These are phyloP conservation scores for Eleusine indica DNA, from an alignment of 176 grass and related monocot species.

Conservation along the genomic window DNA sequence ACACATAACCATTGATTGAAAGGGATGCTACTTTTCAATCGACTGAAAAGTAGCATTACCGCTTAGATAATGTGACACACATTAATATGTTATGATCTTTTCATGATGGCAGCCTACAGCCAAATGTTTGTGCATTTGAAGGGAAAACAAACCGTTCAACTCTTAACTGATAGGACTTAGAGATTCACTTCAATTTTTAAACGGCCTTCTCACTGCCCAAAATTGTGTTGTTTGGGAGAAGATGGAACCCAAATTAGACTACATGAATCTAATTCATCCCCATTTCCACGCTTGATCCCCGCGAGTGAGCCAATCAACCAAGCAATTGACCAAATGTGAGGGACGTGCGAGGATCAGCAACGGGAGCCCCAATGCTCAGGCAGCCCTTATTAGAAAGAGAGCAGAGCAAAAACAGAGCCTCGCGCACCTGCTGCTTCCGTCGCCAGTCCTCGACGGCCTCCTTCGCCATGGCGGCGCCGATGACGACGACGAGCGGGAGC, in stretches of 20 bases:
- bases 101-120: neutral
- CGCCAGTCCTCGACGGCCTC: conserved; percentile 90
- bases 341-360: conserved; percentile 6
- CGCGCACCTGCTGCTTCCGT: conserved; percentile 70
- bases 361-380: neutral
- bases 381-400: neutral
- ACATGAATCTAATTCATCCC: neutral
- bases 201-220: neutral
- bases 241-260: neutral
- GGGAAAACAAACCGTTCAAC: neutral
- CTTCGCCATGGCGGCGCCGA: conserved; percentile 86
- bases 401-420: neutral
- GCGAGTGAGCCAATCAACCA: neutral
- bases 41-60: too few relatives aligned
- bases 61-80: neutral
- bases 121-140: neutral
- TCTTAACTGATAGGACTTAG: neutral
- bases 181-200: neutral
- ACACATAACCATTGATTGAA: too few relatives aligned
- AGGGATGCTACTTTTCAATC: too few relatives aligned
- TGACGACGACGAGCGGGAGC: conserved; percentile 79
- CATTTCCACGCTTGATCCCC: neutral
- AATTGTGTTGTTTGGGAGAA: neutral
- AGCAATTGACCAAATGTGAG: neutral
- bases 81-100: neutral